Evolutionary conservation across 2,329 filamentous ascomycete species (phyloP), one percentile per base, ranked within the genome.

Genomic region (Aspergillus sp.): DNA sequence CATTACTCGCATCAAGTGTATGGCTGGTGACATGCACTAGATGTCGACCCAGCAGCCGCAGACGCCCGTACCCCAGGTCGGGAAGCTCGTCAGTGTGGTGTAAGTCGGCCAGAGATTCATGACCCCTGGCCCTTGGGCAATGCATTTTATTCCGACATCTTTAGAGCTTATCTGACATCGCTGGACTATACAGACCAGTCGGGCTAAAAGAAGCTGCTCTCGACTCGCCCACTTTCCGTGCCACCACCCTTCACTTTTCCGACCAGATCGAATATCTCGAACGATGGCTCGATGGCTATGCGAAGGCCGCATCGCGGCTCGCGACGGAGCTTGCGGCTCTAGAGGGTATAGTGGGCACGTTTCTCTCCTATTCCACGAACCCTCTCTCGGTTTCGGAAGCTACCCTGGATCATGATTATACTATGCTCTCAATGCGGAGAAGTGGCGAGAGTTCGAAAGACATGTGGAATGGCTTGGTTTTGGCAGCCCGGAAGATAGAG

Each of bases 141-240:
- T 20, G 17, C 22, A 32, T 43, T 17, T 6, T n/a, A n/a, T 17
- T 22, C 30, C 26, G 15, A 32, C 8, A 4, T 5, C 17, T 48
- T 39, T 32, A 34, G n/a, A 41, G 30, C 26, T n/a, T 5, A 41
- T 50, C 41, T 26, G 15, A 58, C 17, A 62, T 68, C 51, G 69
- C 42, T 5, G 12, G 43, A 11, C 55, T 22, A 41, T 56, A 51
- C 32, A 87, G 85, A 56, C 91, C 95, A 44, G 93, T 98, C 36
- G 87, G 88, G 60, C 83, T 98, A 66, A 95, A 93, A 78, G 95
- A 99, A 83, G 95, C 95, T 50, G 90, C 92, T 18, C 89, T 98
- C 78, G 95, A 99, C 77, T 97, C 93, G 39, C 95, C 95, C 24
- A 96, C 93, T 36, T 98, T 98, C 74, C 91, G 95, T 63, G 91